Evolutionary conservation across 352 stramenopile species (phyloP).

Genomic region (Pythium myriotylum): DNA sequence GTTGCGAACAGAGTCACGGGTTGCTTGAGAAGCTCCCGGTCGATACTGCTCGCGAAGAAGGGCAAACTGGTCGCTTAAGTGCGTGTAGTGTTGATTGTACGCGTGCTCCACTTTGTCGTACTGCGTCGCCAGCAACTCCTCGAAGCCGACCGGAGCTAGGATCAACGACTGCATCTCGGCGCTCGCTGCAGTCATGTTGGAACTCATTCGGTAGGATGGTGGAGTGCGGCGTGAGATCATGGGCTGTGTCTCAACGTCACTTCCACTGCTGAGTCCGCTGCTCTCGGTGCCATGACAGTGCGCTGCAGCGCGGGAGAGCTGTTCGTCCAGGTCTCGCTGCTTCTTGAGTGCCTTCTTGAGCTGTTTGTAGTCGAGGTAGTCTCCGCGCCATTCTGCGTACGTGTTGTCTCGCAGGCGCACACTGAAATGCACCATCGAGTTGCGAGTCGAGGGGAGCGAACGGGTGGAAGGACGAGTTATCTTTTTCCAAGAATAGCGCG

Average conservation of each 20-base stretch:
- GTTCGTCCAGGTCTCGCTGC: conserved; percentile 46
- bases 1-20: conserved; percentile 91
- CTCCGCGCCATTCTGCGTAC: conserved; percentile 84
- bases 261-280: conserved; percentile 11
- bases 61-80: conserved; percentile 85
- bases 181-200: conserved; percentile 11
- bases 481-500: too few relatives aligned
- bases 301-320: conserved; percentile 24
- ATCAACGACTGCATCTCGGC: conserved; percentile 38
- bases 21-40: conserved; percentile 49
- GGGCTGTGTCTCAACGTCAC: conserved; percentile 5
- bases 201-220: neutral
- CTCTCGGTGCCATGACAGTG: conserved; percentile 8
- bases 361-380: conserved; percentile 90
- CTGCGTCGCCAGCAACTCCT: conserved; percentile 78
- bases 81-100: conserved; percentile 83
- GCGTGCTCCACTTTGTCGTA: conserved; percentile 93
- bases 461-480: too few relatives aligned
- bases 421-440: conserved; percentile 79
- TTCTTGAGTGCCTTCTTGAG: conserved; percentile 86
- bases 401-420: conserved; percentile 81
- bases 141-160: conserved; percentile 61
- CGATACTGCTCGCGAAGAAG: conserved; percentile 78
- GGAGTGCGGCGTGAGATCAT: conserved; percentile 1
- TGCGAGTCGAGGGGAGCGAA: neutral